Conservation (phyloP, 805 yeast species). For the Ogataea methylovora region DNA sequence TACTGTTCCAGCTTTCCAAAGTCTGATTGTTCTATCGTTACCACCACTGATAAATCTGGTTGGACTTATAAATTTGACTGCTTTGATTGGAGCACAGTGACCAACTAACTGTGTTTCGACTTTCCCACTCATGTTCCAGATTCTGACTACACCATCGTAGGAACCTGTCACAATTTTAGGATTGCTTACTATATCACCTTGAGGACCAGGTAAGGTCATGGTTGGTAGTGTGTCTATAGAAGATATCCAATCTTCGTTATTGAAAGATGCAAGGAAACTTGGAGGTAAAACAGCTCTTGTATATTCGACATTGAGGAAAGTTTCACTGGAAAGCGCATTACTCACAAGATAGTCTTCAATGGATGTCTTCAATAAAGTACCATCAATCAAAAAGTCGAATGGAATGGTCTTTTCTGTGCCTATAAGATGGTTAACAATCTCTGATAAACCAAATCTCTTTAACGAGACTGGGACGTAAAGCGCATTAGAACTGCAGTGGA, state of each 20-base stretch:
- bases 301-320: constrained; percentile 74
- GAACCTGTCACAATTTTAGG: constrained; percentile 77
- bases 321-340: constrained; percentile 78
- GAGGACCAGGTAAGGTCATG: constrained; percentile 20
- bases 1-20: constrained; percentile 66
- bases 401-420: constrained; percentile 63
- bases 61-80: constrained; percentile 72
- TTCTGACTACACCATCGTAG: constrained; percentile 90
- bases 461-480: constrained; percentile 80
- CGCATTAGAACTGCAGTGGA: constrained; percentile 75
- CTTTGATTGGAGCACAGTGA: constrained; percentile 80
- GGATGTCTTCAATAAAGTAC: constrained; percentile 69
- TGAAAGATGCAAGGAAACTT: constrained; percentile 78
- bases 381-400: constrained; percentile 87
- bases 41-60: constrained; percentile 79
- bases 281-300: constrained; percentile 93
- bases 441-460: constrained; percentile 88
- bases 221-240: constrained; percentile 46
- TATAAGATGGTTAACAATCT: constrained; percentile 87
- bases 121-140: constrained; percentile 77
- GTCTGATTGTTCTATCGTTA: constrained; percentile 78
- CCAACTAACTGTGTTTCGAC: constrained; percentile 78
- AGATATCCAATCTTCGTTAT: constrained; percentile 94
- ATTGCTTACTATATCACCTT: constrained; percentile 25
- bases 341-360: constrained; percentile 70